Conservation (phyloP, 768 basidiomycete genomes). For the Boletus insuetus region DNA sequence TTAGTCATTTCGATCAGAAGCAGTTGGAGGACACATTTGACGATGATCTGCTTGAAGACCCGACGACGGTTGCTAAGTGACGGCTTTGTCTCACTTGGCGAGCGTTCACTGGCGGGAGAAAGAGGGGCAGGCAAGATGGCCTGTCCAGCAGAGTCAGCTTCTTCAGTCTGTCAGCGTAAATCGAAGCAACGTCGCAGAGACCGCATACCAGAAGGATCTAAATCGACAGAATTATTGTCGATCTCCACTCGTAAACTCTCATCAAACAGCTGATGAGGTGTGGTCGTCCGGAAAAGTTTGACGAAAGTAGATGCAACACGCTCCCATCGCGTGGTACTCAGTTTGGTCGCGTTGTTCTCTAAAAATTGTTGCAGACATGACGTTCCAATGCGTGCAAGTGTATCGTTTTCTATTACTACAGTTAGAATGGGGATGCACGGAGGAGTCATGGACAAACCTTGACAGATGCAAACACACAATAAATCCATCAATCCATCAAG, state of each 20-base stretch:
- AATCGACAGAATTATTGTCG: conserved; percentile 54
- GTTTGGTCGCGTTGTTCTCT: conserved; percentile 87
- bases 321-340: conserved; percentile 86
- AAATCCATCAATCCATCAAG: conserved; percentile 93
- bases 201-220: conserved; percentile 43
- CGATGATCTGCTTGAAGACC: conserved; percentile 97
- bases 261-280: conserved; percentile 95
- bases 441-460: conserved; percentile 58
- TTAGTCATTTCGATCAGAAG: conserved; percentile 96
- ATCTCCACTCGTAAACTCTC: conserved; percentile 86
- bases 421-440: conserved; percentile 2
- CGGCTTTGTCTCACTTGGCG: conserved; percentile 46
- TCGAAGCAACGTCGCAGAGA: background rate
- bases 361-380: conserved; percentile 95
- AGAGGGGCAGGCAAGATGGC: conserved; percentile 86
- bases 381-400: conserved; percentile 94
- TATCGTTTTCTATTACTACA: conserved; percentile 81
- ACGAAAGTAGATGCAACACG: conserved; percentile 89
- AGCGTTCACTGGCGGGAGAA: conserved; percentile 64
- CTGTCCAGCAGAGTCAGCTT: conserved; percentile 54
- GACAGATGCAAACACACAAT: conserved; percentile 94
- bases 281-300: conserved; percentile 95
- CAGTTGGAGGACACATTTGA: conserved; percentile 97
- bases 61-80: conserved; percentile 71
- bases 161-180: conserved; percentile 5